These are phyloP conservation scores for Aquilaria agallochum DNA, from an alignment of 441 rosid species.

Conservation along the genomic window DNA sequence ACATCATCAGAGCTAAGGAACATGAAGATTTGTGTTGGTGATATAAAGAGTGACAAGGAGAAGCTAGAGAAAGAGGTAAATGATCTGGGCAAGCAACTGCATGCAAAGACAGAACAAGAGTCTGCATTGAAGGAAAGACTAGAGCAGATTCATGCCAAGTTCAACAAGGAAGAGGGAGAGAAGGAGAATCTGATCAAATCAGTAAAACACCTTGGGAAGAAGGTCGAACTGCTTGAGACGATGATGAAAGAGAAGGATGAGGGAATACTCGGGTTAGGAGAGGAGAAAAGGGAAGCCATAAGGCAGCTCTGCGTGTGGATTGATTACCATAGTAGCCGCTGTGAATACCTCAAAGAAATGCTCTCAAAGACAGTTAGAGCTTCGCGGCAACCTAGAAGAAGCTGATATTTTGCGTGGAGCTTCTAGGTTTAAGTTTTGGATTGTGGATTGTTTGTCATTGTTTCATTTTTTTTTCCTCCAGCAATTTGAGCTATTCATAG, in stretches of 20 bases:
- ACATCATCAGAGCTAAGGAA: conserved; percentile 34
- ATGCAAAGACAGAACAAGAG: conserved; percentile 33
- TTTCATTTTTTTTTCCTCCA: conserved; percentile 7
- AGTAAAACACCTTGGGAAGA: conserved; percentile 32
- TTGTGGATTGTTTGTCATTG: too few species aligned
- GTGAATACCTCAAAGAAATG: conserved; percentile 51
- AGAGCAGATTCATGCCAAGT: conserved; percentile 40
- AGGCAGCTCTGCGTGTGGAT: conserved; percentile 87
- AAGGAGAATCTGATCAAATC: conserved; percentile 39
- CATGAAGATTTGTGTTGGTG: conserved; percentile 36
- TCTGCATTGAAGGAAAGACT: conserved; percentile 31
- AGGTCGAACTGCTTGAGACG: conserved; percentile 33
- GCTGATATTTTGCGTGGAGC: background rate
- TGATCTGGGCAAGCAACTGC: conserved; percentile 32
- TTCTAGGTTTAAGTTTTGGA: too few species aligned
- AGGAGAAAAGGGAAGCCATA: conserved; percentile 88
- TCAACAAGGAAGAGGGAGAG: conserved; percentile 42
- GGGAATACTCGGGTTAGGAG: conserved; percentile 46
- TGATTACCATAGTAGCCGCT: conserved; percentile 66
- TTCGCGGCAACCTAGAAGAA: background rate
- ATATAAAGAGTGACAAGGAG: conserved; percentile 35
- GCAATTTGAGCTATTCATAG: too few species aligned
- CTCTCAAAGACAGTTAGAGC: conserved; percentile 39
- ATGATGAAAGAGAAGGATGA: conserved; percentile 51
- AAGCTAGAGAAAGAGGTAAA: conserved; percentile 26